Conservation (phyloP, 139 green algal genomes). For the Coelastrella sp. region DNA sequence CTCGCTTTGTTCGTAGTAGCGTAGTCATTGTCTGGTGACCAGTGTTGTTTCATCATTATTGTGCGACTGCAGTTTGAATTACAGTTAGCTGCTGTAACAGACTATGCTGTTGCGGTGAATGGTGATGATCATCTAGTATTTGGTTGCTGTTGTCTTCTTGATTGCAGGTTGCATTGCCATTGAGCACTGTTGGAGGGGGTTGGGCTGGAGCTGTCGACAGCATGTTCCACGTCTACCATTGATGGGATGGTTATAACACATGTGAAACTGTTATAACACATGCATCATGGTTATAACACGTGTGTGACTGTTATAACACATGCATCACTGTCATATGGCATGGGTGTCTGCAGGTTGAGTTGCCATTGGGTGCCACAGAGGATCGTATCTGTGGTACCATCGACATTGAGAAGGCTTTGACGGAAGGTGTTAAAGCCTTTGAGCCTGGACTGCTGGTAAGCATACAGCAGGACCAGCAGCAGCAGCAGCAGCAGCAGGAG, state of each 20-base stretch:
- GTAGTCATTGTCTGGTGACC: too few species aligned
- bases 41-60: too few species aligned
- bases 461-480: slow-evolving; percentile 6
- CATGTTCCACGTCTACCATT: too few species aligned
- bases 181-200: too few species aligned
- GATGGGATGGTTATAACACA: neutral
- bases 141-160: too few species aligned
- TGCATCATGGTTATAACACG: neutral
- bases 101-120: too few species aligned
- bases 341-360: slow-evolving; percentile 71
- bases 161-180: too few species aligned
- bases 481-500: slow-evolving; percentile 44
- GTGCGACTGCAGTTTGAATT: too few species aligned
- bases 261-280: neutral
- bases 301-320: neutral
- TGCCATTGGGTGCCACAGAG: slow-evolving; percentile 90
- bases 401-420: slow-evolving; percentile 89
- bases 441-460: slow-evolving; percentile 84
- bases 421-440: slow-evolving; percentile 81
- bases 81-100: too few species aligned
- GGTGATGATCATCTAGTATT: too few species aligned
- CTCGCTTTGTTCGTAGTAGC: too few species aligned
- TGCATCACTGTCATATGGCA: neutral
- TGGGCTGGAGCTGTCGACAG: too few species aligned
- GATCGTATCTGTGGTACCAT: slow-evolving; percentile 92